These are phyloP conservation scores for Blastocystis hominis DNA, from an alignment of 352 stramenopile species.

Conservation along the genomic window DNA sequence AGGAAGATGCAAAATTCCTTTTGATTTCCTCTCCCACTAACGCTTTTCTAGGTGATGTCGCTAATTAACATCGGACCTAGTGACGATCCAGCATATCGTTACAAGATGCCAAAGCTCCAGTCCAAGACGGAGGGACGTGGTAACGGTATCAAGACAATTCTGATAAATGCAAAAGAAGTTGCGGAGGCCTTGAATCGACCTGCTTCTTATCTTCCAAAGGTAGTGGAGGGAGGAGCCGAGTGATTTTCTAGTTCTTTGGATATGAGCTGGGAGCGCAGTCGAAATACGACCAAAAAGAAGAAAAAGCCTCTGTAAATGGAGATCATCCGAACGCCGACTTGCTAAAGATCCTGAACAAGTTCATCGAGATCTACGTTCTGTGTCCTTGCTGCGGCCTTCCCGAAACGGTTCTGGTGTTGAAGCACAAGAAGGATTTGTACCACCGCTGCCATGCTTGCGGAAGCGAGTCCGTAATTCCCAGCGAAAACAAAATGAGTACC, in stretches of 20 bases:
- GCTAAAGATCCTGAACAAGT: conserved; percentile 88
- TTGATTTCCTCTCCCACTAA: not conserved
- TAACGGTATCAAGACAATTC: conserved; percentile 97
- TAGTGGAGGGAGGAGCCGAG: not conserved
- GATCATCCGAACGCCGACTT: conserved; percentile 78
- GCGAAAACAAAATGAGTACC: conserved; percentile 57
- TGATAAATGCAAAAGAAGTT: conserved; percentile 92
- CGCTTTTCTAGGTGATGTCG: conserved; percentile 35
- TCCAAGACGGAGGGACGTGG: conserved; percentile 94
- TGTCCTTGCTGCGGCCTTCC: conserved; percentile 88
- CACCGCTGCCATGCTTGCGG: conserved; percentile 96
- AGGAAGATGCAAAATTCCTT: too few relatives aligned
- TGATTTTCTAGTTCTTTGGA: conserved; percentile 82
- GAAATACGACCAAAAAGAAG: conserved; percentile 86
- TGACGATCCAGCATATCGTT: conserved; percentile 83
- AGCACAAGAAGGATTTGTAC: conserved; percentile 81
- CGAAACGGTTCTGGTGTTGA: conserved; percentile 98
- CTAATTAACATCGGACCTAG: conserved; percentile 59
- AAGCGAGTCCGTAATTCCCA: conserved; percentile 60
- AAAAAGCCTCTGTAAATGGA: conserved; percentile 90
- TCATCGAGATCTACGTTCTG: conserved; percentile 95
- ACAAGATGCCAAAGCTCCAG: conserved; percentile 92
- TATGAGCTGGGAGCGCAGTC: conserved; percentile 93
- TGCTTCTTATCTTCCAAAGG: conserved; percentile 54
- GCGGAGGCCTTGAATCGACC: conserved; percentile 80